phyloP scores from a whole-genome alignment of 2,329 filamentous ascomycete species.

The Colletotrichum sp. region DNA sequence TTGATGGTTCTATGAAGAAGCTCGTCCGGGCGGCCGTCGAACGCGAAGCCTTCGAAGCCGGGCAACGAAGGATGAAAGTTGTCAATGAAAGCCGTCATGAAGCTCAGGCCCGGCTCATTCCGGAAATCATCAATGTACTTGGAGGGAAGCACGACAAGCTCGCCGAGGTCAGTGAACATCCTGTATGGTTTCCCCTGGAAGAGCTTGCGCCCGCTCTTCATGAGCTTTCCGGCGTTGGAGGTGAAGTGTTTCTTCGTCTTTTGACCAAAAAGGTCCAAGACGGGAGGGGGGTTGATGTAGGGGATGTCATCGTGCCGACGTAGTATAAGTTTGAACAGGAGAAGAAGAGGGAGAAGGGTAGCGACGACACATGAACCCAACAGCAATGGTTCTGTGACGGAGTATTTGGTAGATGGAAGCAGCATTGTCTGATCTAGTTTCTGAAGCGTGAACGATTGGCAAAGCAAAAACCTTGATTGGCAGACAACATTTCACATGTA shows the following conservation, averaged over 20 bases:
- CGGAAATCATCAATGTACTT: constrained; percentile 22
- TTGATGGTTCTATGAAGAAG: background rate
- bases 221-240: background rate
- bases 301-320: background rate
- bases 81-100: constrained; percentile 1
- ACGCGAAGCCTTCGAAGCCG: constrained; percentile 19
- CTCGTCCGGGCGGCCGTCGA: constrained; percentile 25
- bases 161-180: constrained; percentile 18
- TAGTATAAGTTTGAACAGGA: background rate
- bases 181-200: constrained; percentile 5
- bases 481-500: background rate
- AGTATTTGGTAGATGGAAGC: background rate
- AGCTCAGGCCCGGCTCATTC: constrained; percentile 21
- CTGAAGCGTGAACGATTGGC: background rate
- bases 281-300: background rate
- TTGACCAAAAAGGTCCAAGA: background rate
- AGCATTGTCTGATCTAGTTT: background rate
- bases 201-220: background rate
- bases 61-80: constrained; percentile 11
- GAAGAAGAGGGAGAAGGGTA: background rate
- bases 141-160: constrained; percentile 20
- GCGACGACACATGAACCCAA: background rate
- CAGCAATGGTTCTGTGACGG: background rate
- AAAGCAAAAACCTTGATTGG: background rate
- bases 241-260: background rate